Base-by-base conservation (phyloP, 306 rosid species). In the Chamaecrista fasciculata region DNA sequence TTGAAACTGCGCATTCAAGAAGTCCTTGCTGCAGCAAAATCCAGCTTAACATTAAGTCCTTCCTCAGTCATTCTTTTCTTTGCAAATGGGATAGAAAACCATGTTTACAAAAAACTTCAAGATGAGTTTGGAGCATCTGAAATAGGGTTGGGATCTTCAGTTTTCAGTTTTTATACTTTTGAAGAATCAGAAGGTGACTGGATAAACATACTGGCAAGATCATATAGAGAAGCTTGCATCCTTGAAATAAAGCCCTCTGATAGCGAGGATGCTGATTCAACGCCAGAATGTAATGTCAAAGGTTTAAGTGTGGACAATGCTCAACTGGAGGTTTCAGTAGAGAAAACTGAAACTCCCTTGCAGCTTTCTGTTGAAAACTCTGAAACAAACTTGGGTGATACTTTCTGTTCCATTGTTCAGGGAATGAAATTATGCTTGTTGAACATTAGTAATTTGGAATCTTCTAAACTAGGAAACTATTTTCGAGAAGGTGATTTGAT, bases 51-150 rank as follows among this genome's bases (percentile, higher is more conserved):
- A n/a, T 87, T 93, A 43, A 85, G 71, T 64, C 98, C 98, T 48
- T 82, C 84, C 49, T 93, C 94, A 1, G 51, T 93, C 69, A 76
- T 93, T 58, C 81, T 90, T 70, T 93, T 88, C 90, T 90, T 93
- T 77, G 85, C 96, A 1, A 77, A 82, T 34, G 94, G 98, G 26
- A 73, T 93, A 53, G 50, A 71, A 34, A 18, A 44, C 42, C 67
- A 62, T 56, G 64, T 90, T 59, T 28, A 69, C 68, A 39, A 85
- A 42, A 67, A 80, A 37, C 85, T 93, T 0, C 73, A 8, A 16
- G 81, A 82, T 40, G 86, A 88, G 57, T 86, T 82, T 64, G 83
- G 81, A 36, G 98, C 89, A 23, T 74, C 79, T 60, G 83, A 90
- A 69, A 60, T 76, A 20, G 70, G 7, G 16, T 79, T 93, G 70